Evolutionary conservation across 148 eudicot species (phyloP).

Genomic region (Diospyros lotus): DNA sequence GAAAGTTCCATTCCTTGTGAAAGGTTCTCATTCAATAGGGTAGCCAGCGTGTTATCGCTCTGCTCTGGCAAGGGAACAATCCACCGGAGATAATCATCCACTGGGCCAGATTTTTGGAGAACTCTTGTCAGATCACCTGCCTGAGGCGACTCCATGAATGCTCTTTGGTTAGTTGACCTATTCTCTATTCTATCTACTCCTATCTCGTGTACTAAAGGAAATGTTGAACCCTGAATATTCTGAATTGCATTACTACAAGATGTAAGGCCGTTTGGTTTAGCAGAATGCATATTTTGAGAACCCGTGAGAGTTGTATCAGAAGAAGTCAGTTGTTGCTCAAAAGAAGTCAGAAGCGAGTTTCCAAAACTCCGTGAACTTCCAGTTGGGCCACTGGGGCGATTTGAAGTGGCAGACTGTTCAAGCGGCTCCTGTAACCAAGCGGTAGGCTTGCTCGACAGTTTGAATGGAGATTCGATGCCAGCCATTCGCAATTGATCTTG

Average conservation of each 20-base stretch:
- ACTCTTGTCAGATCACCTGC: constrained; percentile 20
- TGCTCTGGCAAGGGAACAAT: constrained; percentile 26
- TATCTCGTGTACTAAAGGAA: constrained; percentile 19
- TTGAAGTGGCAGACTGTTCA: not conserved
- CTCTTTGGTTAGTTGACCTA: constrained; percentile 7
- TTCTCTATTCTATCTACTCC: not conserved
- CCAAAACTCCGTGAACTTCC: constrained; percentile 19
- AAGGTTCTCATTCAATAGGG: not conserved
- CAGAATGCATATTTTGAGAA: constrained; percentile 8
- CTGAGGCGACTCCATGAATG: constrained; percentile 27
- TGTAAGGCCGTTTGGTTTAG: not conserved
- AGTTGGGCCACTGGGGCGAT: constrained; percentile 10
- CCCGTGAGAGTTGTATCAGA: constrained; percentile 1
- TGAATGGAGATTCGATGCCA: constrained; percentile 12
- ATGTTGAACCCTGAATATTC: constrained; percentile 11
- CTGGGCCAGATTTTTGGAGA: constrained; percentile 17
- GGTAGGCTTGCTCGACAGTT: not conserved
- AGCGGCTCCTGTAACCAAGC: not conserved
- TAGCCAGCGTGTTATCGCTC: constrained; percentile 18
- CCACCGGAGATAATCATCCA: constrained; percentile 34
- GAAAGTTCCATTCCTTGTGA: constrained; percentile 12
- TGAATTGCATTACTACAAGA: constrained; percentile 16
- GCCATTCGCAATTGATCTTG: constrained; percentile 13
- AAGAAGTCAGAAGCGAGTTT: constrained; percentile 19
- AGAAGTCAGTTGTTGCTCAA: constrained; percentile 10